A percentile compares a stretch with the other conserved stretches of the same genome.
These are phyloP conservation scores for Oidiodendron maius DNA, from an alignment of 495 filamentous ascomycete species.

Conservation along the genomic window DNA sequence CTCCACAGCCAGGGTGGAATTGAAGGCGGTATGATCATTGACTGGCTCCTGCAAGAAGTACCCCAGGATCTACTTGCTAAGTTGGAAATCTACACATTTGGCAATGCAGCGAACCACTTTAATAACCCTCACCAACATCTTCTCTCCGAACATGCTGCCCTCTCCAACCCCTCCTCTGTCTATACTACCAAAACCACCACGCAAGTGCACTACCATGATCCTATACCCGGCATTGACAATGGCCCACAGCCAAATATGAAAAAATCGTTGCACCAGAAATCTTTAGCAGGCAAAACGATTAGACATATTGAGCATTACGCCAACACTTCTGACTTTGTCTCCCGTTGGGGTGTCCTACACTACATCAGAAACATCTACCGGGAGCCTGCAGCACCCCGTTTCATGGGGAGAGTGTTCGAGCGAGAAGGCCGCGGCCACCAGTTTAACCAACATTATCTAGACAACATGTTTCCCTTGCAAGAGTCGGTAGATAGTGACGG, in stretches of 20 bases:
- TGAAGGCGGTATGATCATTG: slow-evolving; percentile 65
- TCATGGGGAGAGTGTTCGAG: slow-evolving; percentile 72
- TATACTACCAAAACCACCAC: slow-evolving; percentile 14
- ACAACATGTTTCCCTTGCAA: slow-evolving; percentile 66
- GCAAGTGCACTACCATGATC: slow-evolving; percentile 19
- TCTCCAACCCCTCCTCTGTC: slow-evolving; percentile 5
- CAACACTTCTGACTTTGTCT: slow-evolving; percentile 70
- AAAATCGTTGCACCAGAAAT: slow-evolving; percentile 1
- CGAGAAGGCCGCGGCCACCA: slow-evolving; percentile 63
- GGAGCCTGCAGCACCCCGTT: slow-evolving; percentile 37
- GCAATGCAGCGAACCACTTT: slow-evolving; percentile 80
- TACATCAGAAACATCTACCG: slow-evolving; percentile 41
- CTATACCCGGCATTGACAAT: neutral
- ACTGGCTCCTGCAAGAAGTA: slow-evolving; percentile 74
- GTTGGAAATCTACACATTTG: slow-evolving; percentile 84
- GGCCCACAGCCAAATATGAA: slow-evolving; percentile 1
- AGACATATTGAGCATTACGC: slow-evolving; percentile 82
- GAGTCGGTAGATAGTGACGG: neutral
- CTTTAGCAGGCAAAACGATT: slow-evolving; percentile 41
- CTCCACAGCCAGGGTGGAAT: slow-evolving; percentile 82
- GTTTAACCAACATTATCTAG: slow-evolving; percentile 76
- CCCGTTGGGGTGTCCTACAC: slow-evolving; percentile 67
- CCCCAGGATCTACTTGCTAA: slow-evolving; percentile 59
- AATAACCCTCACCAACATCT: slow-evolving; percentile 63
- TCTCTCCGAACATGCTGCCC: slow-evolving; percentile 18